Base-by-base conservation (phyloP, 495 filamentous ascomycete genomes). In the Platismatia glauca region DNA sequence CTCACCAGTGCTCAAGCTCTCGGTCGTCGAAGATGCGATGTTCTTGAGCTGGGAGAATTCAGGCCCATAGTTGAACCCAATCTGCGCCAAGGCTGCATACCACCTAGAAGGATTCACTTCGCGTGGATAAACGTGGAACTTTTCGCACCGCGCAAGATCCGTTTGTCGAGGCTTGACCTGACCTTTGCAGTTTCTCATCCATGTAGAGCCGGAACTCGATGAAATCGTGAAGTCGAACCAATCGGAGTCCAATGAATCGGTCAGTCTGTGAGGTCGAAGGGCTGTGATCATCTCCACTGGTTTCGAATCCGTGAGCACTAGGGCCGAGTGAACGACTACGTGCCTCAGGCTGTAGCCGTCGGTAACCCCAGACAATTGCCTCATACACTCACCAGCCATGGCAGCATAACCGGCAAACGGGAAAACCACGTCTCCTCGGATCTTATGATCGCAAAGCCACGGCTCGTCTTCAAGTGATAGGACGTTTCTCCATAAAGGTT, bases 401-500 rank as follows among this genome's bases (percentile, higher is more conserved):
- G 70, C 67, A 22, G 77, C 33, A 63, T 73, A 79, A 3, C 71
- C 76, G 0, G 76, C 68, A 16, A 63, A 64, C 0, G 81, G 82
- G 59, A 81, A 84, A 12, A 82, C 69, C 6, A 77, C 66, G 9
- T 74, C 61, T 0, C 58, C 66, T 12, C 67, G 58, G 7, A 84
- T 57, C 9, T 64, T 63, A 67, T 82, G 81, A 34, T 83, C 80
- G 15, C 61, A 60, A 8, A 83, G 60, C 81, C 81, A 84, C 0
- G 75, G 76, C 7, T 76, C 69, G 37, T 78, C 68, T 3, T 78
- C 72, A 6, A 77, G 57, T 0, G 66, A 64, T 8, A 85, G 37
- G 0, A 79, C 35, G 64, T 80, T 82, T 35, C 81, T 70, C 81
- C 82, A 85, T 0, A 68, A 72, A 4, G 81, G 80, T 55, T 80